Base-by-base conservation (phyloP, 148 eudicot genomes). In the Cornus suecica region DNA sequence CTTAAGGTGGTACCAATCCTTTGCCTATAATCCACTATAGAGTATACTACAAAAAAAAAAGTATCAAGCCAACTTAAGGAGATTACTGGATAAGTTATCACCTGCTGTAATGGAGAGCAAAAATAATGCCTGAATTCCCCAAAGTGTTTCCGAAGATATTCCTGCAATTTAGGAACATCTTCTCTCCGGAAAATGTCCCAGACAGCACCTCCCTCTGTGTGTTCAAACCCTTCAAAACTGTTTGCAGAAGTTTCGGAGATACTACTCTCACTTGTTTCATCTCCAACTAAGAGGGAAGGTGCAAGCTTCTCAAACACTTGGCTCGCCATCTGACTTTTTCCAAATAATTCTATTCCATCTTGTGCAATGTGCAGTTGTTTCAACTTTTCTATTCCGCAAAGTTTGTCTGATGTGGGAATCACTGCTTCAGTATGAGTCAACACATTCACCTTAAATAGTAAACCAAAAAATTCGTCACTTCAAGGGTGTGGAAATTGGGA, bases 141-240 rank as follows among this genome's bases (percentile, higher is more conserved):
- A 62, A 29, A 84, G 77, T 87, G 86, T 66, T 73, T 82, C 69
- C 25, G 75, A 25, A 87, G 77, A 76, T 84, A 87, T 70, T 84
- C 86, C 70, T 84, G 72, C 60, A 87, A 60, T 71, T 80, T 82
- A 7, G 87, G 83, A 27, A 79, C 82, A 82, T 87, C 90, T 80
- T 84, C 66, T 79, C 86, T 76, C 14, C 90, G 80, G 65, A 84
- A 87, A 45, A 87, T 84, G 79, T 87, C 90, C 90, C 90, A 87
- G 30, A 87, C 75, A 54, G 90, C 87, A 56, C 87, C 83, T 51
- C 83, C 84, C 23, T 84, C 87, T 3, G 30, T 58, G 60, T 71
- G 48, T 32, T 69, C 73, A 56, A 30, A 58, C 71, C 82, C 90
- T 37, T 81, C 87, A 11, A 71, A 65, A 15, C 27, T 27, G 48